Base-by-base conservation (phyloP, 2,329 filamentous ascomycete genomes). In the Chaetomiaceae sp. region DNA sequence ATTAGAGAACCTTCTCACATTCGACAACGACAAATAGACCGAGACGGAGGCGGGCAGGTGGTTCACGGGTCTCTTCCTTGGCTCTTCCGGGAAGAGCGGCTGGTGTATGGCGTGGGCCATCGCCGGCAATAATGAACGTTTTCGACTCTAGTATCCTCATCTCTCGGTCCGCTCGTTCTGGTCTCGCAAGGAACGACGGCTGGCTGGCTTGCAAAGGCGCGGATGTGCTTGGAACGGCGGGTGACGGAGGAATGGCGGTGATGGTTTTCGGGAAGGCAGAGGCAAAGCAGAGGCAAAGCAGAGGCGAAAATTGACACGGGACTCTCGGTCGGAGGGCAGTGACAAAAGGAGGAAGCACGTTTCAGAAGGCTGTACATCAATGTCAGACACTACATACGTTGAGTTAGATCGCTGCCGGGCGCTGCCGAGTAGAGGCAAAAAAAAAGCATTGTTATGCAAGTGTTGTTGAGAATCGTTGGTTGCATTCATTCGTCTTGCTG, bases 1-100 rank as follows among this genome's bases (percentile, higher is more conserved):
- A 66, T 67, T 66, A 67, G 65, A 66, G 50, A n/a, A 55, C 54
- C 53, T 58, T 58, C 48, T 55, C 54, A 53, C 45, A 47, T 32
- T 58, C 60, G 57, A 56, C 37, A 54, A 58, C 48, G 50, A 57
- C 59, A 56, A 36, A 59, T 62, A 62, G 62, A 65, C 53, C 44
- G 59, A 62, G 50, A 51, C 49, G 47, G 41, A 48, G 54, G 48
- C 38, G 38, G 57, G 41, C 41, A 46, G 53, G 55, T 44, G 58
- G 56, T 57, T 57, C 50, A 54, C 45, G 56, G 38, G 50, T 51
- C 48, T 51, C 43, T 44, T 49, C 42, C 50, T 58, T 30, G 51
- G 38, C 29, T 53, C 25, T 50, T 45, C n/a, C 27, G 38, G 45
- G 40, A 33, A 48, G 27, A 36, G 32, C 25, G 45, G 45, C 10